Conservation (phyloP, 148 eudicot genomes). For the Nepenthes mirabilis region DNA sequence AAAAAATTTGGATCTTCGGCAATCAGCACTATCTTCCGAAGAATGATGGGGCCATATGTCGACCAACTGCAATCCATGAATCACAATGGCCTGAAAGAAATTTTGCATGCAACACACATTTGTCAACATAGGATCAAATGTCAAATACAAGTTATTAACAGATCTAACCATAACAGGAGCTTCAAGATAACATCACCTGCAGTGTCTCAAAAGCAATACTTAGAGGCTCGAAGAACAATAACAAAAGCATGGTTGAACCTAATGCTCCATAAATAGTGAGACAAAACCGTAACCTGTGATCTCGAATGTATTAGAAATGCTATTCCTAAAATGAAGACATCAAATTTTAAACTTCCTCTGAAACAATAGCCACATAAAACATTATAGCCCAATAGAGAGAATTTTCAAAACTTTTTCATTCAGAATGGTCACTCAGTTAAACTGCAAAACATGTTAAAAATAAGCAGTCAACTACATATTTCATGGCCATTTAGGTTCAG, state of each 20-base stretch:
- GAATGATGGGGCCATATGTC: slow-evolving; percentile 84
- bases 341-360: neutral
- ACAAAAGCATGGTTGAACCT: slow-evolving; percentile 50
- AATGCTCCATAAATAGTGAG: slow-evolving; percentile 37
- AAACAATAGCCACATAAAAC: neutral
- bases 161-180: neutral
- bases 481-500: too few relatives aligned
- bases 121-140: slow-evolving; percentile 2
- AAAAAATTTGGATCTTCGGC: slow-evolving; percentile 48
- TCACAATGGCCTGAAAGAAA: slow-evolving; percentile 65
- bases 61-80: slow-evolving; percentile 90
- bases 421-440: too few relatives aligned
- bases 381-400: too few relatives aligned
- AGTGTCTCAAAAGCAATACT: slow-evolving; percentile 94
- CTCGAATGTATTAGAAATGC: slow-evolving; percentile 10
- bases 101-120: slow-evolving; percentile 8
- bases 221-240: slow-evolving; percentile 89
- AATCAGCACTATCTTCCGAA: slow-evolving; percentile 41
- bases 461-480: too few relatives aligned
- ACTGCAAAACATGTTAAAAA: too few relatives aligned
- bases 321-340: neutral
- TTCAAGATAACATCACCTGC: slow-evolving; percentile 38
- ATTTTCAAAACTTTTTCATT: too few relatives aligned
- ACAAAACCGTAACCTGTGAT: slow-evolving; percentile 66
- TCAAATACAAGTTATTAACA: neutral